Evolutionary conservation across 163 green algal species (phyloP).

Genomic region (Chlorella variabilis): DNA sequence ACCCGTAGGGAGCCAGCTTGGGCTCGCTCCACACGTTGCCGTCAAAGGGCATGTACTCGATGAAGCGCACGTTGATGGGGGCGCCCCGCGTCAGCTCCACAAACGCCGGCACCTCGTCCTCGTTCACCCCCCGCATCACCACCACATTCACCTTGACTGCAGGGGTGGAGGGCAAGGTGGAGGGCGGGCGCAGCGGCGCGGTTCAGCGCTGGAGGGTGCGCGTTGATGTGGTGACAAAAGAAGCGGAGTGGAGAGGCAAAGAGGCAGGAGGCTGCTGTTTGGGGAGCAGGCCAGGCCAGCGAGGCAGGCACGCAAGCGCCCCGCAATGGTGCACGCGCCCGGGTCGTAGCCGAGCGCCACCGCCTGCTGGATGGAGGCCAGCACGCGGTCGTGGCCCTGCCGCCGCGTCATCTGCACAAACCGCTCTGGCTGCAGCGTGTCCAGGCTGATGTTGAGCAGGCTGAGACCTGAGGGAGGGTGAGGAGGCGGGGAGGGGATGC

Average conservation of each 20-base stretch:
- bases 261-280: no score
- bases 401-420: constrained; percentile 92
- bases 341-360: constrained; percentile 84
- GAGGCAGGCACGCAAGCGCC: not conserved
- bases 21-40: constrained; percentile 92
- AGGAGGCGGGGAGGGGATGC: not conserved
- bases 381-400: constrained; percentile 79
- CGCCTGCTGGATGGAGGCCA: constrained; percentile 80
- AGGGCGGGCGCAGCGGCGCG: no score
- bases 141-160: constrained; percentile 95
- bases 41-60: constrained; percentile 99
- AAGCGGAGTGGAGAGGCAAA: no score
- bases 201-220: not conserved
- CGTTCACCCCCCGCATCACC: constrained; percentile 97
- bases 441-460: constrained; percentile 95
- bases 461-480: constrained; percentile 66
- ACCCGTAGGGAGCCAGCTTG: constrained; percentile 86
- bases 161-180: not conserved
- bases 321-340: not conserved
- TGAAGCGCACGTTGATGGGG: constrained; percentile 97
- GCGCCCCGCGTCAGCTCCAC: constrained; percentile 85
- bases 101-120: constrained; percentile 97
- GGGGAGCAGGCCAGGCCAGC: no score
- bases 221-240: no score
- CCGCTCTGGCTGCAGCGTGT: constrained; percentile 87